phyloP scores from a whole-genome alignment of 2,329 filamentous ascomycete species.

The Diaporthe ampelina region DNA sequence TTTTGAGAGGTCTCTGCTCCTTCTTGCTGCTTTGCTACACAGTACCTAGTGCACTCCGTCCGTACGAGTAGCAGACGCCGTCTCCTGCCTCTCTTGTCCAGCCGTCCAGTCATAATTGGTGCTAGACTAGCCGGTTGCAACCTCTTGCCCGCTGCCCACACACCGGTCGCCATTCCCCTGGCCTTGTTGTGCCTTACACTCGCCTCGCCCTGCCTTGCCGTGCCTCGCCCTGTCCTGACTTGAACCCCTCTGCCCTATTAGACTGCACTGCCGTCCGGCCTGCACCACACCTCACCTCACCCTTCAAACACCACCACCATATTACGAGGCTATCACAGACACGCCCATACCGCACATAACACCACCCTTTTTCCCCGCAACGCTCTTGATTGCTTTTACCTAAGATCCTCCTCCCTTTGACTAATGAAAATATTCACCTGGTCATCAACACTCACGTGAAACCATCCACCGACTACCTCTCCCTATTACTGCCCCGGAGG shows the following conservation, averaged over 20 bases:
- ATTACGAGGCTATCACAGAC: constrained; percentile 31
- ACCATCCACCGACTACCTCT: constrained; percentile 27
- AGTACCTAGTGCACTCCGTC: neutral
- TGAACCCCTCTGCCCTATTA: constrained; percentile 7
- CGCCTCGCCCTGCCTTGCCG: neutral
- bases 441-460: constrained; percentile 38
- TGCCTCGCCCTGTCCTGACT: constrained; percentile 7
- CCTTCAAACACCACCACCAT: constrained; percentile 22
- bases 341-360: constrained; percentile 10
- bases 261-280: neutral
- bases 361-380: constrained; percentile 17
- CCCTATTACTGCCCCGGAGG: constrained; percentile 5
- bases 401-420: constrained; percentile 46
- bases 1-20: neutral
- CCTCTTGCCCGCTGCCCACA: constrained; percentile 11
- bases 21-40: neutral
- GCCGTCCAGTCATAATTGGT: constrained; percentile 28
- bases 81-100: neutral
- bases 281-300: constrained; percentile 19
- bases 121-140: constrained; percentile 31
- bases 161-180: constrained; percentile 16
- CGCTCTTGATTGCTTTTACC: constrained; percentile 44
- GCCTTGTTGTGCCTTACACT: constrained; percentile 1
- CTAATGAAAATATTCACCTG: constrained; percentile 47
- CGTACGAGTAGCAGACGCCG: neutral